A percentile compares a stretch with the other conserved stretches of the same genome.
Evolutionary conservation across 2,329 filamentous ascomycete species (phyloP).

Genomic region (Mycosphaerella sp.): DNA sequence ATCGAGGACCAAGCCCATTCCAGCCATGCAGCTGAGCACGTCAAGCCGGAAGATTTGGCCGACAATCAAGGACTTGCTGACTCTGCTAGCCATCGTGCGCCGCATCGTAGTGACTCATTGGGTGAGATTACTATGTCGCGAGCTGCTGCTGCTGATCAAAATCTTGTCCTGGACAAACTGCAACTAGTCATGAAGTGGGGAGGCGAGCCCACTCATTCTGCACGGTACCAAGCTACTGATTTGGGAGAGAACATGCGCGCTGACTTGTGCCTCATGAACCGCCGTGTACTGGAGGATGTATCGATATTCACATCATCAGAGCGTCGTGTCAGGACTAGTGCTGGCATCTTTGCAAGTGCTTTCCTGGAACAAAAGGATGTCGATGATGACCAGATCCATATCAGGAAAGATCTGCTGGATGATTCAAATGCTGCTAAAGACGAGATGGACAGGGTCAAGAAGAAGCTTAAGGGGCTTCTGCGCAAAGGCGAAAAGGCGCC

Average conservation of each 20-base stretch:
- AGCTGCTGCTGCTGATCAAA: slow-evolving; percentile 88
- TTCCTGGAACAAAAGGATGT: slow-evolving; percentile 86
- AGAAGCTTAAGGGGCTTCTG: slow-evolving; percentile 90
- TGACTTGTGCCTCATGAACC: slow-evolving; percentile 86
- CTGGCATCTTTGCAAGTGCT: slow-evolving; percentile 88
- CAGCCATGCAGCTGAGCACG: neutral
- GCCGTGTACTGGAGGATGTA: slow-evolving; percentile 85
- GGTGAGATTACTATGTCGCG: slow-evolving; percentile 88
- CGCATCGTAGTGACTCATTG: slow-evolving; percentile 72
- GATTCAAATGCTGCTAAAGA: slow-evolving; percentile 98
- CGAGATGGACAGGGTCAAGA: slow-evolving; percentile 99
- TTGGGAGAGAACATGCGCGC: slow-evolving; percentile 94
- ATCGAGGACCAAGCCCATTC: slow-evolving; percentile 7
- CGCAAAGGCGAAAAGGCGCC: slow-evolving; percentile 90
- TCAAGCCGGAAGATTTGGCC: slow-evolving; percentile 10
- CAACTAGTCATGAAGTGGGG: slow-evolving; percentile 99
- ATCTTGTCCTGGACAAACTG: slow-evolving; percentile 87
- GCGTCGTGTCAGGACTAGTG: slow-evolving; percentile 86
- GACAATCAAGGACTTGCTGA: slow-evolving; percentile 28
- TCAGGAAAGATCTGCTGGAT: slow-evolving; percentile 90
- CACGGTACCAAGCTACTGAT: slow-evolving; percentile 91
- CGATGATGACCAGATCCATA: slow-evolving; percentile 75
- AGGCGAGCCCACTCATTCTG: slow-evolving; percentile 94
- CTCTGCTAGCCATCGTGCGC: slow-evolving; percentile 41
- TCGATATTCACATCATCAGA: slow-evolving; percentile 95